These are phyloP conservation scores for Auricularia sp. DNA, from an alignment of 768 basidiomycete species.

Conservation along the genomic window DNA sequence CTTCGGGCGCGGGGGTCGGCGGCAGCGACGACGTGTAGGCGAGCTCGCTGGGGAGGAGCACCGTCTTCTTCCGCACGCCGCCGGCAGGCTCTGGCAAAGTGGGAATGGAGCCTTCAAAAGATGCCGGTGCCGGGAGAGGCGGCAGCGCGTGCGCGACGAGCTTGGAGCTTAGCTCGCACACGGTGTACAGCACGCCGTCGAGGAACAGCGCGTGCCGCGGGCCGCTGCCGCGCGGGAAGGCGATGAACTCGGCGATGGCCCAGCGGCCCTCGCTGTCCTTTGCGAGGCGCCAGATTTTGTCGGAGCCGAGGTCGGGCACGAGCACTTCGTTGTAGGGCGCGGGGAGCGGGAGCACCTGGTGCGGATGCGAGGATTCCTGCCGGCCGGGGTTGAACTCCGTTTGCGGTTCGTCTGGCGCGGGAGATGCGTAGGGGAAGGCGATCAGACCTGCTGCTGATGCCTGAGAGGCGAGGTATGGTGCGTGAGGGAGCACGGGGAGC, in stretches of 20 bases:
- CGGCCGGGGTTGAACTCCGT: conserved; percentile 54
- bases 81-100: conserved; percentile 34
- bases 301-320: conserved; percentile 67
- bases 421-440: conserved; percentile 4
- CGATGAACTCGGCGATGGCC: conserved; percentile 37
- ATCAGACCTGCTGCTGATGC: not conserved
- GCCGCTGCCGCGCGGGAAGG: conserved; percentile 46
- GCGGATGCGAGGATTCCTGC: conserved; percentile 67
- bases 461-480: conserved; percentile 32
- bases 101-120: conserved; percentile 10
- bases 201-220: conserved; percentile 60
- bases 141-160: conserved; percentile 47
- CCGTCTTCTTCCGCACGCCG: conserved; percentile 24
- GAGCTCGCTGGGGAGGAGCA: conserved; percentile 3
- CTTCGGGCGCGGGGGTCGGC: conserved; percentile 26
- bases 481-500: conserved; percentile 41
- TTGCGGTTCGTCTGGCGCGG: conserved; percentile 24
- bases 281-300: conserved; percentile 49
- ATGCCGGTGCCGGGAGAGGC: conserved; percentile 30
- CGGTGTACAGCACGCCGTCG: conserved; percentile 52
- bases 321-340: conserved; percentile 43
- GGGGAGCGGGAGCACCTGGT: conserved; percentile 48
- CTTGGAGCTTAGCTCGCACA: conserved; percentile 53
- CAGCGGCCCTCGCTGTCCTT: conserved; percentile 31
- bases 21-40: not conserved